Conservation (phyloP, 257 asterid genomes). For the Salvia hispanica region DNA sequence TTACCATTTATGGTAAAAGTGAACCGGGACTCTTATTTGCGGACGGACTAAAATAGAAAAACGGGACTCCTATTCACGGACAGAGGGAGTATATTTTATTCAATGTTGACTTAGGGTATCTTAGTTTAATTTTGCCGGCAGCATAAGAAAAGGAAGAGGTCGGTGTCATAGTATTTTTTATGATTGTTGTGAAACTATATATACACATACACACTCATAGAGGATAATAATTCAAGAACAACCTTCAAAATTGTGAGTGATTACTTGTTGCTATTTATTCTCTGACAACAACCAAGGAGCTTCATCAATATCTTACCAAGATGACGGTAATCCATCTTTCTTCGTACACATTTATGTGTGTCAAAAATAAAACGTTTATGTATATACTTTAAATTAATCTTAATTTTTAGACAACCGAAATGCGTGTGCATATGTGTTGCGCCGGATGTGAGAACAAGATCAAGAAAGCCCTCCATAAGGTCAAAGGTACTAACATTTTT, state of each 20-base stretch:
- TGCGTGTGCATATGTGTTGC: constrained; percentile 79
- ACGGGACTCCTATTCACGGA: too few relatives aligned
- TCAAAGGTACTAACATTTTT: constrained; percentile 47
- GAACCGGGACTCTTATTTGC: too few relatives aligned
- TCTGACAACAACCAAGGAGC: background rate
- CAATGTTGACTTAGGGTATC: constrained; percentile 23
- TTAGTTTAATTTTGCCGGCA: constrained; percentile 6
- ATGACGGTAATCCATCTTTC: constrained; percentile 36
- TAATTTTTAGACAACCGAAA: constrained; percentile 52
- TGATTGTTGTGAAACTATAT: constrained; percentile 9
- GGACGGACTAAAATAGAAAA: too few relatives aligned
- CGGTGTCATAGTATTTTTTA: constrained; percentile 33
- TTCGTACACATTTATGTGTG: background rate
- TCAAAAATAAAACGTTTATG: too few relatives aligned
- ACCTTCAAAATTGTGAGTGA: background rate
- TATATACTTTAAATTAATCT: background rate
- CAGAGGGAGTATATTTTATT: background rate
- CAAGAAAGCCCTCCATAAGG: constrained; percentile 53
- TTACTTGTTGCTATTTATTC: background rate
- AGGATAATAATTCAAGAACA: background rate
- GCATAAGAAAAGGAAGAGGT: constrained; percentile 40
- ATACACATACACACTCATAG: background rate
- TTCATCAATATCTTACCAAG: constrained; percentile 10
- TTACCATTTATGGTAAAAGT: too few relatives aligned
- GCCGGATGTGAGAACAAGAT: constrained; percentile 73